Conservation (phyloP, 345 rosid genomes). For the Camelina hispida region DNA sequence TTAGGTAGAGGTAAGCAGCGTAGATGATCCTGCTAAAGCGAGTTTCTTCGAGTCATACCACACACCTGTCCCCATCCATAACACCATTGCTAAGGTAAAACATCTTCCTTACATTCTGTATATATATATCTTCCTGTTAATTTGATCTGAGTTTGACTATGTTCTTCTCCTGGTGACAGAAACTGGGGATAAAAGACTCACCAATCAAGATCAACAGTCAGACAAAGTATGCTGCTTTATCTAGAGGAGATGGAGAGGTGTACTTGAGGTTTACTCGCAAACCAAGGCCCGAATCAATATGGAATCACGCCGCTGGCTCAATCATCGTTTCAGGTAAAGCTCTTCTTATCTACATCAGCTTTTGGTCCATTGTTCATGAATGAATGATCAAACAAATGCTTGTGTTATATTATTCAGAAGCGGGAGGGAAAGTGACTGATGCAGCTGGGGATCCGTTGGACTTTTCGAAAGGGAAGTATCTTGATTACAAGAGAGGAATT, state of each 20-base stretch:
- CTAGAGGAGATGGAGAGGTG: slow-evolving; percentile 94
- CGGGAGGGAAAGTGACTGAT: slow-evolving; percentile 75
- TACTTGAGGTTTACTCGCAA: slow-evolving; percentile 81
- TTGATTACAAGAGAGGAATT: slow-evolving; percentile 73
- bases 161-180: slow-evolving; percentile 47
- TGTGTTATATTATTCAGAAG: slow-evolving; percentile 71
- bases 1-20: slow-evolving; percentile 78
- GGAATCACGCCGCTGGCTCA: slow-evolving; percentile 98
- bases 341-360: neutral
- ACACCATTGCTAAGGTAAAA: slow-evolving; percentile 69
- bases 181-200: slow-evolving; percentile 87
- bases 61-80: slow-evolving; percentile 80
- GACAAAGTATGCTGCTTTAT: slow-evolving; percentile 88
- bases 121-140: neutral
- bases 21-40: slow-evolving; percentile 81
- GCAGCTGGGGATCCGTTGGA: slow-evolving; percentile 80
- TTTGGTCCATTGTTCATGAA: slow-evolving; percentile 14
- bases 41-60: slow-evolving; percentile 93
- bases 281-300: slow-evolving; percentile 90
- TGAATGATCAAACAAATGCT: slow-evolving; percentile 9
- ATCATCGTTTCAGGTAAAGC: slow-evolving; percentile 81
- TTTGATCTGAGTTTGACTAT: slow-evolving; percentile 11
- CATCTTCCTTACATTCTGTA: slow-evolving; percentile 9
- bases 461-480: slow-evolving; percentile 78
- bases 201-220: slow-evolving; percentile 96